phyloP scores from a whole-genome alignment of 495 filamentous ascomycete genomes.

The Penicillium verhagenii region DNA sequence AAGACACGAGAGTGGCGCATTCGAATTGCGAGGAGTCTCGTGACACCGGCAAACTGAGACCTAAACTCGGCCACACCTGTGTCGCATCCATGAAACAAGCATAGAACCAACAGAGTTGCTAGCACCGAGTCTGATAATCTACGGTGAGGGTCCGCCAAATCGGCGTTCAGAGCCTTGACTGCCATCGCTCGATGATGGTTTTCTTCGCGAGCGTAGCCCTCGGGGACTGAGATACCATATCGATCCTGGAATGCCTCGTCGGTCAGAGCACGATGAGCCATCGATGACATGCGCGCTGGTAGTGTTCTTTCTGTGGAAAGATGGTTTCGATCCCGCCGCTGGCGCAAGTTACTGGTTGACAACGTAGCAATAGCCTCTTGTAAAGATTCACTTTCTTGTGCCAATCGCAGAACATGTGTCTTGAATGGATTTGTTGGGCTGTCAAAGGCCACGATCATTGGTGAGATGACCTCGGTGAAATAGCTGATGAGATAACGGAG shows the following conservation, averaged over 20 bases:
- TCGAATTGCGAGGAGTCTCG: slow-evolving; percentile 83
- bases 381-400: slow-evolving; percentile 73
- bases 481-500: slow-evolving; percentile 59
- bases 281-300: slow-evolving; percentile 47
- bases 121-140: slow-evolving; percentile 84
- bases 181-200: slow-evolving; percentile 77
- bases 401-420: slow-evolving; percentile 76
- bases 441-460: slow-evolving; percentile 88
- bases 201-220: slow-evolving; percentile 62
- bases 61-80: slow-evolving; percentile 89
- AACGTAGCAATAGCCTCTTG: slow-evolving; percentile 92
- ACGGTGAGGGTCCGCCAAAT: slow-evolving; percentile 70
- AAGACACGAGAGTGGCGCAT: slow-evolving; percentile 56
- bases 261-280: slow-evolving; percentile 49
- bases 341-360: slow-evolving; percentile 75
- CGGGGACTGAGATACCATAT: slow-evolving; percentile 33
- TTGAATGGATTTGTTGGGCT: slow-evolving; percentile 81
- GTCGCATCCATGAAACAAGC: slow-evolving; percentile 91
- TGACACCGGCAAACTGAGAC: slow-evolving; percentile 91
- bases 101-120: slow-evolving; percentile 83
- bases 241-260: slow-evolving; percentile 37
- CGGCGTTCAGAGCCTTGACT: slow-evolving; percentile 77
- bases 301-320: slow-evolving; percentile 43
- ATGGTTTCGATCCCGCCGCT: slow-evolving; percentile 43
- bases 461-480: slow-evolving; percentile 85